Evolutionary conservation across 139 green algal genomes (phyloP).

Genomic region (Haematococcus sp.): DNA sequence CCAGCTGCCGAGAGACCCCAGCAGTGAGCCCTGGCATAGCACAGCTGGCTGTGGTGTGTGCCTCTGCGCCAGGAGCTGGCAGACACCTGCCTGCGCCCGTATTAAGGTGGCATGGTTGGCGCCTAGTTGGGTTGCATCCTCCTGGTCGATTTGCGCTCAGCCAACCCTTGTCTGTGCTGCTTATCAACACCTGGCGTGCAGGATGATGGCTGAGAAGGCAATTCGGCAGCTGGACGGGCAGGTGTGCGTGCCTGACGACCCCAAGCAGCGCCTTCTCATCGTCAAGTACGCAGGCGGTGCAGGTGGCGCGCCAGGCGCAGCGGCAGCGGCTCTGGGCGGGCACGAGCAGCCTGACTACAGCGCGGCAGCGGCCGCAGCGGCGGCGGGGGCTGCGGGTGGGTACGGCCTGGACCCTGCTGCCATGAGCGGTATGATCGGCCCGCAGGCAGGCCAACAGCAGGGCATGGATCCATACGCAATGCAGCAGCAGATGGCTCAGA

Average conservation of each 20-base stretch:
- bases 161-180: neutral
- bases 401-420: neutral
- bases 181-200: neutral
- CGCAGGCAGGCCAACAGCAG: neutral
- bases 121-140: no score
- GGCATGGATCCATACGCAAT: slow-evolving; percentile 1
- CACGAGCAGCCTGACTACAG: neutral
- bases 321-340: neutral
- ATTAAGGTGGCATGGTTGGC: no score
- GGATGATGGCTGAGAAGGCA: slow-evolving; percentile 33
- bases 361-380: neutral
- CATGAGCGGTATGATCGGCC: slow-evolving; percentile 1
- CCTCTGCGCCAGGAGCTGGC: no score
- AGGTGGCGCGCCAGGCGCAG: neutral
- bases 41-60: no score
- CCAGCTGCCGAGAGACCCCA: no score
- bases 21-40: no score
- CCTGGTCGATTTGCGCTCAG: neutral
- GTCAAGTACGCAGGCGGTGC: slow-evolving; percentile 38
- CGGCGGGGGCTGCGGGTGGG: neutral
- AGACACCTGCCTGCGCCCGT: no score
- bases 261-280: slow-evolving; percentile 32
- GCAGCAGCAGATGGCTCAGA: slow-evolving; percentile 8
- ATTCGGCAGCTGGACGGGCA: slow-evolving; percentile 37
- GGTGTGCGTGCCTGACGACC: slow-evolving; percentile 32